Evolutionary conservation across 2,329 filamentous ascomycete genomes (phyloP).

Genomic region (Aspergillus luchuensis): DNA sequence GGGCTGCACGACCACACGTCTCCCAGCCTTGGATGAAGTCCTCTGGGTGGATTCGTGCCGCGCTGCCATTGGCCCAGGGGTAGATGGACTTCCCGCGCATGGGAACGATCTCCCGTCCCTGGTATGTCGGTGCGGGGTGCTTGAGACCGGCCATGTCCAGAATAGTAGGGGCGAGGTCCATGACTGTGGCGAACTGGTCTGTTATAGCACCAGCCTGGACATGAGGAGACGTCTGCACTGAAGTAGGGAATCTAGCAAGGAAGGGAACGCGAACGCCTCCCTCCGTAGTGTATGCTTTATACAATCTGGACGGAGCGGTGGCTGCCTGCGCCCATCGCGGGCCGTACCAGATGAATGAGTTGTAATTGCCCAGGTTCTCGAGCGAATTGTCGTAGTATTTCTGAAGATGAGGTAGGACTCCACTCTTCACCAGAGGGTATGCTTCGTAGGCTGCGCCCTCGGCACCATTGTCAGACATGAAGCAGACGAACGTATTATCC

Average conservation of each 20-base stretch:
- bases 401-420: constrained; percentile 56
- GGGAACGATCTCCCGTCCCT: constrained; percentile 52
- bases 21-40: constrained; percentile 61
- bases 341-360: constrained; percentile 65
- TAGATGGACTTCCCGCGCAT: constrained; percentile 56
- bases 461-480: constrained; percentile 66
- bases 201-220: constrained; percentile 45
- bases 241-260: constrained; percentile 48
- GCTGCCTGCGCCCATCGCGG: constrained; percentile 59
- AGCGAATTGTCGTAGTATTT: constrained; percentile 59
- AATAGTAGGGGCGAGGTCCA: constrained; percentile 54
- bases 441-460: constrained; percentile 63
- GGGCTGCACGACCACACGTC: constrained; percentile 56
- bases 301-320: constrained; percentile 53
- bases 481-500: constrained; percentile 66
- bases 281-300: constrained; percentile 53
- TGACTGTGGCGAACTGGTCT: constrained; percentile 56
- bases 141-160: constrained; percentile 44
- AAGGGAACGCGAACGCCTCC: constrained; percentile 58
- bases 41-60: constrained; percentile 50
- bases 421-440: constrained; percentile 58
- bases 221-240: constrained; percentile 23
- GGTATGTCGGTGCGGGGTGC: constrained; percentile 58
- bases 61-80: constrained; percentile 39
- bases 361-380: constrained; percentile 49